Evolutionary conservation across 1,284 basidiomycete genomes (phyloP), one percentile per base, ranked within the genome.

Genomic region (Heterobasidion irregulare): DNA sequence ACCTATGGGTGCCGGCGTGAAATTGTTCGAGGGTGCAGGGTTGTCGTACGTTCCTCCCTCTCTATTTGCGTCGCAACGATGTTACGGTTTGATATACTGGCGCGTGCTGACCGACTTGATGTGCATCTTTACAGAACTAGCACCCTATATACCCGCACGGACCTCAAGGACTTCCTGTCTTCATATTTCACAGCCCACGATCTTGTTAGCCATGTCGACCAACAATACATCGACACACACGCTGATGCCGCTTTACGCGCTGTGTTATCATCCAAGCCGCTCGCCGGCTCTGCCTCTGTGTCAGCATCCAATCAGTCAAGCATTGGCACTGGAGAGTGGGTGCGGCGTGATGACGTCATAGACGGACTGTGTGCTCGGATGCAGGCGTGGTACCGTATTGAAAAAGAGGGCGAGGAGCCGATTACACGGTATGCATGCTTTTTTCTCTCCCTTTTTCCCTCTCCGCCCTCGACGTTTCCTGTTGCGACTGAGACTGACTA

Each of bases 341-440:
- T 89, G 69, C 80, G 80, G 57, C 78, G 87, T 49, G 88, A 92
- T n/a, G 87, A 92, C 45, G 64, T 86, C 13, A 63, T 79, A 8
- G 76, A 72, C 54, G 73, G 72, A 33, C 64, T 92, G 10, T 63
- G 77, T 26, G 72, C 77, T 7, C 78, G 77, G 58, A 91, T 92
- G 86, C 87, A 90, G 65, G 66, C 65, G 26, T 92, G 88, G 86
- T 75, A 90, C 61, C 81, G 83, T 64, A 68, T 88, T 13, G 64
- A 65, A 36, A 72, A 68, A 5, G 77, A 77, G 8, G 80, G 78
- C 0, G 75, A 72, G 50, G 81, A 84, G 19, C 59, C 71, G 1
- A 64, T 83, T 0, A 64, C 74, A 56, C 88, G 82, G 86, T 86
- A 55, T 5, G 78, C 70, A 8, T 43, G 13, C 16, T 33, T n/a